Evolutionary conservation across 2,329 filamentous ascomycete species (phyloP), one percentile per base, ranked within the genome.

Genomic region (Neoscytalidium dimidiatum): DNA sequence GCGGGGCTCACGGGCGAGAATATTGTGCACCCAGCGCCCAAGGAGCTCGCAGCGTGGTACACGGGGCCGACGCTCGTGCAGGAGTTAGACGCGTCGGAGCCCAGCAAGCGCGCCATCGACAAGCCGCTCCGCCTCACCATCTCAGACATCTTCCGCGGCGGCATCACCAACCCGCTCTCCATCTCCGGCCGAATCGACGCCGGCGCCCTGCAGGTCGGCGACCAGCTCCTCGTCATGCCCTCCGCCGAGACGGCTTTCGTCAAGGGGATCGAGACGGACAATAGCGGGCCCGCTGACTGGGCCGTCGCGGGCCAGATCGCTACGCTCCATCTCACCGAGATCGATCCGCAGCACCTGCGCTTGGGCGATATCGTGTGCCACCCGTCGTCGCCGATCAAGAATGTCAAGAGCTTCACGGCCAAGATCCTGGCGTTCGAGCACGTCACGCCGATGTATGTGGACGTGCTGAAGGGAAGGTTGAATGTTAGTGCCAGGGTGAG

Each of bases 351-450:
- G 17, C 90, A 97, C 71, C 85, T 99, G 9, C 78, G 78, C 31
- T 71, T 91, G 7, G 95, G 95, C 21, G 94, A 98, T 73, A 90
- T 98, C 19, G 79, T 97, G n/a, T 97, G 93, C 78, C 84, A 86
- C 53, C 84, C 88, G 0, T 82, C 84, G 1, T 79, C 85, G 1
- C 90, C 92, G 0, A 89, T 97, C 35, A 79, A 82, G 28, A 91
- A 90, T 66, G 82, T 92, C 66, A 90, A 90, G 65, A 85, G 82
- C 0, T 94, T 98, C 71, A 92, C 87, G 1, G 87, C 91, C 67
- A 96, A 96, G 77, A 88, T 95, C 11, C 84, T 97, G 64, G 92
- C 94, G 0, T 96, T 98, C 72, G 92, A 97, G 67, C 90, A 94
- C 68, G 79, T 99, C 17, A 90, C 94, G 78, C 94, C 94, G 0